Evolutionary conservation across 1,284 basidiomycete species (phyloP).

Genomic region (Rhodotorula sp.): DNA sequence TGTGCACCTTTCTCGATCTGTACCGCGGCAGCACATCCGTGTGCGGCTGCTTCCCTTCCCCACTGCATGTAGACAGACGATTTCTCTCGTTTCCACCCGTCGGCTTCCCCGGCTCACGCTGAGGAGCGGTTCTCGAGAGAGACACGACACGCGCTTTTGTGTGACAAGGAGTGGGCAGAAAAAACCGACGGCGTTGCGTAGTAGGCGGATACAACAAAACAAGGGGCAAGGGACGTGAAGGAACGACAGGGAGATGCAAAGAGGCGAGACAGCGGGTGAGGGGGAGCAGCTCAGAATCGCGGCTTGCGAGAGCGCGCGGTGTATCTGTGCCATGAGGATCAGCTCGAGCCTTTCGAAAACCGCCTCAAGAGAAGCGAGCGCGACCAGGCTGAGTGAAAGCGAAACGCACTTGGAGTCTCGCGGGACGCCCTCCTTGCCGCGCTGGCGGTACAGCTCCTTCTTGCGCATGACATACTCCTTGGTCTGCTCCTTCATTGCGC

Average conservation of each 20-base stretch:
- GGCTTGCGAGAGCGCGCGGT: conserved; percentile 44
- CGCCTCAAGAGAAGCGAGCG: neutral
- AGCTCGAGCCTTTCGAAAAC: neutral
- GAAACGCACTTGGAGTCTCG: conserved; percentile 44
- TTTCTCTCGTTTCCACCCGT: neutral
- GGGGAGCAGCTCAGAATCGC: conserved; percentile 31
- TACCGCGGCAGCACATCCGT: too few relatives aligned
- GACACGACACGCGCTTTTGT: neutral
- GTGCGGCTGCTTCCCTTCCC: too few relatives aligned
- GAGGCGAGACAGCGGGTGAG: neutral
- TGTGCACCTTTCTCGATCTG: neutral
- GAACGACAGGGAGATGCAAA: neutral
- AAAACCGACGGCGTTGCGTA: neutral
- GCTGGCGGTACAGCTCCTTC: conserved; percentile 59
- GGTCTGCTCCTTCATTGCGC: conserved; percentile 12
- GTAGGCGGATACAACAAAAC: neutral
- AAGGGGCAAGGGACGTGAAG: neutral
- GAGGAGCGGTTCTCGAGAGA: neutral
- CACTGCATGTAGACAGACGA: neutral
- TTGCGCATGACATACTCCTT: conserved; percentile 61
- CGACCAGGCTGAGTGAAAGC: neutral
- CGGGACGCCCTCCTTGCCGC: conserved; percentile 56
- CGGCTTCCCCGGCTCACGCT: too few relatives aligned
- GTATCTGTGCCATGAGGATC: conserved; percentile 27
- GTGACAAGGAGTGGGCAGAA: too few relatives aligned